These are phyloP conservation scores for Oryza brachyantha DNA, from an alignment of 176 grass and related monocot species.

Conservation along the genomic window DNA sequence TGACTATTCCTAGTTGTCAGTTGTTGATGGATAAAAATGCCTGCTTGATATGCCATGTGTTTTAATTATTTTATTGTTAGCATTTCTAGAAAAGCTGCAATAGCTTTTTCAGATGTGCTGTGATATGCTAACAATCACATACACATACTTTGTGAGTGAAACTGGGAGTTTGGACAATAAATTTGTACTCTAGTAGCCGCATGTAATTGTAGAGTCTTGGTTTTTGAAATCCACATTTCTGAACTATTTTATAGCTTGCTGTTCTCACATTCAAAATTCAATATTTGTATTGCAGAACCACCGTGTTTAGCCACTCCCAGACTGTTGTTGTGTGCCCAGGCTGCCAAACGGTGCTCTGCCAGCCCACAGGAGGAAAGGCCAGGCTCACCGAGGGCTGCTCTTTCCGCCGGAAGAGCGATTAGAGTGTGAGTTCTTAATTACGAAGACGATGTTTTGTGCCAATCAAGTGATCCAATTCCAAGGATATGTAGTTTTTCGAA, in stretches of 20 bases:
- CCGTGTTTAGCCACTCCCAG: conserved; percentile 77
- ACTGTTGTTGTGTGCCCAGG: conserved; percentile 65
- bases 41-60: not conserved
- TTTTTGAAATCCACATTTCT: not conserved
- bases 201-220: too few relatives aligned
- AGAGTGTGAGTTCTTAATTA: not conserved
- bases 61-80: not conserved
- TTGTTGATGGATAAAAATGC: not conserved
- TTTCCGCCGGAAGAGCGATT: conserved; percentile 72
- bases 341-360: conserved; percentile 69
- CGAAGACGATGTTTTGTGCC: not conserved
- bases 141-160: not conserved
- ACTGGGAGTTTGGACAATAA: not conserved
- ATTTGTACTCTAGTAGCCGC: too few relatives aligned
- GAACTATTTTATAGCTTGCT: not conserved
- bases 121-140: not conserved
- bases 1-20: not conserved
- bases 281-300: conserved; percentile 41
- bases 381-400: conserved; percentile 76
- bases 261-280: not conserved
- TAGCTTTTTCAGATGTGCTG: not conserved
- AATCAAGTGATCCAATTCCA: not conserved
- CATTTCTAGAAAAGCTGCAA: not conserved
- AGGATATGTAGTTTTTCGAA: conserved; percentile 10
- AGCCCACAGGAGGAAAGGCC: conserved; percentile 69